These are phyloP conservation scores for Parsonsia alboflavescens DNA, from an alignment of 257 asterid species.

Conservation along the genomic window DNA sequence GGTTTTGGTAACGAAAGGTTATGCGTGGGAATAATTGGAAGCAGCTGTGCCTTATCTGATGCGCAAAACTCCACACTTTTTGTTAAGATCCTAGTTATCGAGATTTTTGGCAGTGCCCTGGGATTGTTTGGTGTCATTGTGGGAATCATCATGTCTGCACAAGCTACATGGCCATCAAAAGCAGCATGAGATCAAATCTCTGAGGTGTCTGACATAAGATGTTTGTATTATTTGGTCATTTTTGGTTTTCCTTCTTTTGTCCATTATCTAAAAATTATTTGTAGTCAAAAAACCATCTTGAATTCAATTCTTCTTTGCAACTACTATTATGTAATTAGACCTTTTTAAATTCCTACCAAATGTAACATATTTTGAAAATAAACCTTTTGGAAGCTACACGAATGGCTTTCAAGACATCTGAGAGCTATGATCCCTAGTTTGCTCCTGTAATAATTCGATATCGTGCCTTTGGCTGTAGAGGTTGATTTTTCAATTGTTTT, in stretches of 20 bases:
- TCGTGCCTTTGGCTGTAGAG: too few species aligned
- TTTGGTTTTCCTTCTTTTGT: neutral
- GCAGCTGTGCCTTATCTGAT: constrained; percentile 97
- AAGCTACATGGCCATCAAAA: constrained; percentile 92
- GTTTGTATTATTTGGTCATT: constrained; percentile 15
- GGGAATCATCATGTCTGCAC: constrained; percentile 99
- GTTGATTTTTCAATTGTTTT: too few species aligned
- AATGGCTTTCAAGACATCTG: too few species aligned
- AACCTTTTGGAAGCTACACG: too few species aligned
- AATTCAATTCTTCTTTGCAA: neutral
- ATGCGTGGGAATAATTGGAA: constrained; percentile 97
- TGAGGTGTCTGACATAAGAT: constrained; percentile 8
- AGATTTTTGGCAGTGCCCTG: constrained; percentile 97
- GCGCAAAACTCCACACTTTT: constrained; percentile 98
- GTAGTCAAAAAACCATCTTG: neutral
- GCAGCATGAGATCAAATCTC: constrained; percentile 22
- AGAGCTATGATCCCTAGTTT: too few species aligned
- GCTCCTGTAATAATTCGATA: too few species aligned
- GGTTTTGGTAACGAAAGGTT: constrained; percentile 41
- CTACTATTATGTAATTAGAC: too few species aligned
- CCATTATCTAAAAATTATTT: neutral
- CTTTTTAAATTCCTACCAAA: too few species aligned
- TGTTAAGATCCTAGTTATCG: constrained; percentile 95
- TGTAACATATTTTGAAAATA: too few species aligned
- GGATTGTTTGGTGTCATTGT: constrained; percentile 96